These are phyloP conservation scores for Litchi chinensis DNA, from an alignment of 345 rosid species.

Conservation along the genomic window DNA sequence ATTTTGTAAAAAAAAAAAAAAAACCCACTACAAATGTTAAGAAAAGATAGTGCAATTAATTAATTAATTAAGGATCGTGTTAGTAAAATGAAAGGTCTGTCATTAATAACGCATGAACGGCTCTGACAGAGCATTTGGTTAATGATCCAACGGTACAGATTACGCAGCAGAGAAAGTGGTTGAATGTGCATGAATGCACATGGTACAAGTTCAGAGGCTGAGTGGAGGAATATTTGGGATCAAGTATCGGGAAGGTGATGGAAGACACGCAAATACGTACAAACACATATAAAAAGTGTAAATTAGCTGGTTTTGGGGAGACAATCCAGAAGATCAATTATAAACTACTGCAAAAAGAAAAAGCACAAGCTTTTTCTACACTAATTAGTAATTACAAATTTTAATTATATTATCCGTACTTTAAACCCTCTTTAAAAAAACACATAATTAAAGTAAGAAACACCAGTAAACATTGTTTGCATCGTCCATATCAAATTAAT, in stretches of 20 bases:
- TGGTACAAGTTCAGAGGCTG: neutral
- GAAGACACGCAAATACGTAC: neutral
- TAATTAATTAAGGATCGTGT: neutral
- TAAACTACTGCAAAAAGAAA: neutral
- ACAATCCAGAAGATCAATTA: slow-evolving; percentile 10
- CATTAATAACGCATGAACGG: neutral
- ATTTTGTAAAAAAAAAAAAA: neutral
- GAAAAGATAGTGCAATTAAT: neutral
- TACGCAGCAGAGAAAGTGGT: neutral
- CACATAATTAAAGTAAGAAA: too few species aligned
- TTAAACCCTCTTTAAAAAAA: neutral
- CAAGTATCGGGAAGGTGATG: neutral
- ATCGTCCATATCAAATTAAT: neutral
- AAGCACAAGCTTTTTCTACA: neutral
- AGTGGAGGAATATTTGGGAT: slow-evolving; percentile 26
- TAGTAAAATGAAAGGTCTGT: neutral
- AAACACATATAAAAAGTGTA: neutral
- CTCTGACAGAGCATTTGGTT: neutral
- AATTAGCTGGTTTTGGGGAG: slow-evolving; percentile 24
- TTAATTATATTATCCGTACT: neutral
- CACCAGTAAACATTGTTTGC: neutral
- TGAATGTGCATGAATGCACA: neutral
- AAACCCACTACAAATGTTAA: neutral
- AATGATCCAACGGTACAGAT: neutral
- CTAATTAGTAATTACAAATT: too few species aligned